A percentile compares a stretch with the other conserved stretches of the same genome.
These are phyloP conservation scores for Polychaeton citri DNA, from an alignment of 2,329 filamentous ascomycete species.

Conservation along the genomic window DNA sequence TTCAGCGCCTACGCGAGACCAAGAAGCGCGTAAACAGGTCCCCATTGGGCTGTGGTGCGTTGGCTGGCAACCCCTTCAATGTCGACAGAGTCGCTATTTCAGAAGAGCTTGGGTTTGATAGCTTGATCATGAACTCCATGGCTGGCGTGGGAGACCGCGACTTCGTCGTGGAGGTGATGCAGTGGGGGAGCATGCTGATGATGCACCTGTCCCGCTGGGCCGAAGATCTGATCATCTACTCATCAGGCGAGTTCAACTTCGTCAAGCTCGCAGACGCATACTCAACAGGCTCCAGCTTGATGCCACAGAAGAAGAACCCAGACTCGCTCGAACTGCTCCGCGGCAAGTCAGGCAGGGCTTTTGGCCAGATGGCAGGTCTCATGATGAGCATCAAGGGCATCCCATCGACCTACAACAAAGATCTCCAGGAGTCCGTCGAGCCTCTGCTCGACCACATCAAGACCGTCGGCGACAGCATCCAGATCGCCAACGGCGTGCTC, in stretches of 20 bases:
- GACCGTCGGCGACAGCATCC: conserved; percentile 66
- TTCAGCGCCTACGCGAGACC: conserved; percentile 63
- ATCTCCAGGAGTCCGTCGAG: conserved; percentile 78
- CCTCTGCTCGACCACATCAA: conserved; percentile 76
- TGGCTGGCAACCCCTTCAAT: conserved; percentile 70
- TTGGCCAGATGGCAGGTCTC: conserved; percentile 69
- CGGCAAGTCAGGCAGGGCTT: conserved; percentile 63
- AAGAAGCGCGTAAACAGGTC: conserved; percentile 58
- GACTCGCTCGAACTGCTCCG: conserved; percentile 63
- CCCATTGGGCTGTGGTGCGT: conserved; percentile 61
- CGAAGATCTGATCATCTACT: conserved; percentile 79
- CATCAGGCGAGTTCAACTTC: conserved; percentile 62
- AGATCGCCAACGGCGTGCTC: conserved; percentile 71
- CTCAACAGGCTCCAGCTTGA: conserved; percentile 60
- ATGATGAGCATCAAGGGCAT: conserved; percentile 67
- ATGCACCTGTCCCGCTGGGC: conserved; percentile 67
- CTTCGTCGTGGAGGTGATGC: conserved; percentile 69
- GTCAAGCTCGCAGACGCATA: conserved; percentile 67
- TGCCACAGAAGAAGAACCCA: conserved; percentile 77
- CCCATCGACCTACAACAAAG: conserved; percentile 79
- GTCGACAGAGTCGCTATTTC: conserved; percentile 72
- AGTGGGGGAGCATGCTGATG: conserved; percentile 69
- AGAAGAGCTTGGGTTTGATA: conserved; percentile 66
- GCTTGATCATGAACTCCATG: conserved; percentile 65
- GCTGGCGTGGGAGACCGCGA: conserved; percentile 63